phyloP scores from a whole-genome alignment of 768 basidiomycete genomes.

The Calocybe cyanea region DNA sequence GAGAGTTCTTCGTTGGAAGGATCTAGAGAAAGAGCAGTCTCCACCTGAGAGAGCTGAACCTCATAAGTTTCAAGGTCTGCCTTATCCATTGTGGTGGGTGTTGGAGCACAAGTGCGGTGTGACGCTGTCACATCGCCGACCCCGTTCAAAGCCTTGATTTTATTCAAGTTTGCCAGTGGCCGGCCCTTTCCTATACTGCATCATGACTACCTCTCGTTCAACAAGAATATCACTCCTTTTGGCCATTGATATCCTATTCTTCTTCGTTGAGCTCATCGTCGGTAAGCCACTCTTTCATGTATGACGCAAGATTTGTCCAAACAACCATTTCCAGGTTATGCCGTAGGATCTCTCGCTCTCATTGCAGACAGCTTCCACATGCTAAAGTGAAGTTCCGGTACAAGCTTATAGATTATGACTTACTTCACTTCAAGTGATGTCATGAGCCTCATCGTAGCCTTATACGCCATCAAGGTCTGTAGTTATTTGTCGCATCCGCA shows the following conservation, averaged over 20 bases:
- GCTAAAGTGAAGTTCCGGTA: slow-evolving; percentile 74
- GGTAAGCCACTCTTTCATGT: slow-evolving; percentile 40
- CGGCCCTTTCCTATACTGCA: not conserved
- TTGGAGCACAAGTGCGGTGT: slow-evolving; percentile 1
- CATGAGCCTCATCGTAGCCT: slow-evolving; percentile 89
- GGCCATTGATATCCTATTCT: slow-evolving; percentile 82
- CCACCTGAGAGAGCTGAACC: slow-evolving; percentile 86
- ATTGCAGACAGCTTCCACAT: slow-evolving; percentile 98
- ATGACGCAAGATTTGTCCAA: slow-evolving; percentile 9
- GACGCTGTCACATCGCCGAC: not conserved
- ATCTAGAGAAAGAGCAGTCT: slow-evolving; percentile 71
- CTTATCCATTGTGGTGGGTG: slow-evolving; percentile 43
- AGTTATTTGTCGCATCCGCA: slow-evolving; percentile 6
- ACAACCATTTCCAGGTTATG: slow-evolving; percentile 60
- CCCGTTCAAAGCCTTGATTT: not conserved
- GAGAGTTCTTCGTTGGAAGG: slow-evolving; percentile 70
- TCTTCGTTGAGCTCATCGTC: slow-evolving; percentile 79
- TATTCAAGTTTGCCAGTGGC: not conserved
- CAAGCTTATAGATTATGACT: not conserved
- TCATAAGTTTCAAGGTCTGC: slow-evolving; percentile 87
- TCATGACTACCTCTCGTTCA: slow-evolving; percentile 58
- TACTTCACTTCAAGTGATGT: slow-evolving; percentile 68
- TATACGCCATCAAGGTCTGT: slow-evolving; percentile 85
- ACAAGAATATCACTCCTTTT: slow-evolving; percentile 73
- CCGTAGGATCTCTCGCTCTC: slow-evolving; percentile 92